A percentile compares a stretch with the other conserved stretches of the same genome.
Evolutionary conservation across 495 filamentous ascomycete species (phyloP).

Genomic region (Lasiosphaeria ovina): DNA sequence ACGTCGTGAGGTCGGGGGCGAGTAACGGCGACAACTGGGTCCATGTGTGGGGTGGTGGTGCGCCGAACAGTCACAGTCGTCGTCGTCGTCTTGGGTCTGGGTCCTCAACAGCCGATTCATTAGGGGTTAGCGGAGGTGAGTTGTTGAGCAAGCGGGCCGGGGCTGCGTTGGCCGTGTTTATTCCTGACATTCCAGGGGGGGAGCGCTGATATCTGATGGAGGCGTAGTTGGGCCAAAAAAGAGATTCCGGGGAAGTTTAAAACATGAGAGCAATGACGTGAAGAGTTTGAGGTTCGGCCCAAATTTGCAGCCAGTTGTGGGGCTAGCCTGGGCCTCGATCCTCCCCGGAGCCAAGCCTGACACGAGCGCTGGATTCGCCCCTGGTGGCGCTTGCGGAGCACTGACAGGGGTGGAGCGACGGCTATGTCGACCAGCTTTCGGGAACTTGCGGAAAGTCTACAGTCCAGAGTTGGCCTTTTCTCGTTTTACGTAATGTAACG

Average conservation of each 20-base stretch:
- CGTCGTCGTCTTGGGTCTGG: conserved; percentile 34
- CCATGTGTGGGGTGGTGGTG: conserved; percentile 44
- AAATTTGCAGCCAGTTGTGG: too few relatives aligned
- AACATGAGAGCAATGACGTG: too few relatives aligned
- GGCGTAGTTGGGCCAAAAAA: too few relatives aligned
- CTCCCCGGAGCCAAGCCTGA: background rate
- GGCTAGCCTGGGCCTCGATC: background rate
- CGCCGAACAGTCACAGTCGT: conserved; percentile 38
- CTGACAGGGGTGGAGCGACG: background rate
- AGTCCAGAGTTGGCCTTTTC: background rate
- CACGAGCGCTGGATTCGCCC: background rate
- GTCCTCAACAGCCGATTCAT: conserved; percentile 67
- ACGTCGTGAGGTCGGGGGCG: conserved; percentile 58
- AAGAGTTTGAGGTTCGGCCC: too few relatives aligned
- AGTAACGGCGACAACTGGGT: conserved; percentile 60
- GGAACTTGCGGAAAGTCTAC: background rate
- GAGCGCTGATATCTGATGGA: too few relatives aligned
- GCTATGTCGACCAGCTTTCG: background rate
- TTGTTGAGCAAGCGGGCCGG: background rate
- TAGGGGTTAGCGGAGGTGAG: background rate
- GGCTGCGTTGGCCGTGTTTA: background rate
- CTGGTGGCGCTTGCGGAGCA: background rate
- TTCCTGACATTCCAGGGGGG: too few relatives aligned
- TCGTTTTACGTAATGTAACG: background rate
- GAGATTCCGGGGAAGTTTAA: too few relatives aligned